These are phyloP conservation scores for Turritis glabra DNA, from an alignment of 345 rosid genomes.

Conservation along the genomic window DNA sequence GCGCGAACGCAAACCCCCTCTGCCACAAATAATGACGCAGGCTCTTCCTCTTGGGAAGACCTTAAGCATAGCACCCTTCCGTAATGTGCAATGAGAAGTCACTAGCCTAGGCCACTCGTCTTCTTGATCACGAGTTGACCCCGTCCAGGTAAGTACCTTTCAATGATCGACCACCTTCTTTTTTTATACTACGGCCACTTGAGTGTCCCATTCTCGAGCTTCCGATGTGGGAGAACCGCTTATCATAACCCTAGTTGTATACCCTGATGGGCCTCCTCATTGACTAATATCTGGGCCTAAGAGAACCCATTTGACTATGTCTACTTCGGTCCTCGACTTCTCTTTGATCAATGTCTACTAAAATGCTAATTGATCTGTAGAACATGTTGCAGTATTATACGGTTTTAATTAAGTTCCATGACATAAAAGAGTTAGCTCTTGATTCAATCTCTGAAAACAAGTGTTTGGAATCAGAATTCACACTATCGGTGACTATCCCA, in stretches of 20 bases:
- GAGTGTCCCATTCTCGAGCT: not conserved
- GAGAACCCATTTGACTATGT: not conserved
- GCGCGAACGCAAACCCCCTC: slow-evolving; percentile 62
- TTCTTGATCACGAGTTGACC: slow-evolving; percentile 37
- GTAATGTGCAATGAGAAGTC: slow-evolving; percentile 38
- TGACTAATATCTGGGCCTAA: not conserved
- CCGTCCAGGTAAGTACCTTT: slow-evolving; percentile 40
- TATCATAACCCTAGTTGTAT: not conserved
- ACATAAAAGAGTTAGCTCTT: too few relatives aligned
- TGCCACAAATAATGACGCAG: slow-evolving; percentile 59
- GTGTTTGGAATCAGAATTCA: not conserved
- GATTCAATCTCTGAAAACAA: not conserved
- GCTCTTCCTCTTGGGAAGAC: slow-evolving; percentile 52
- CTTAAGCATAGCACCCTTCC: slow-evolving; percentile 38
- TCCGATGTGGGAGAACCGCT: slow-evolving; percentile 22
- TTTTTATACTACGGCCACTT: not conserved
- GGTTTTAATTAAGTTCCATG: too few relatives aligned
- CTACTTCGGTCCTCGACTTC: not conserved
- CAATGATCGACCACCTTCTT: accelerated
- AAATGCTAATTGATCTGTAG: not conserved
- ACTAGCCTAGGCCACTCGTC: slow-evolving; percentile 40
- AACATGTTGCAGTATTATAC: not conserved
- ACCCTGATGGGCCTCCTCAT: slow-evolving; percentile 7
- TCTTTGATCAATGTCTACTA: not conserved
- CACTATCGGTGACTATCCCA: too few relatives aligned